These are phyloP conservation scores for Kodamaea kakaduensis DNA, from an alignment of 805 yeast genomes.

Conservation along the genomic window DNA sequence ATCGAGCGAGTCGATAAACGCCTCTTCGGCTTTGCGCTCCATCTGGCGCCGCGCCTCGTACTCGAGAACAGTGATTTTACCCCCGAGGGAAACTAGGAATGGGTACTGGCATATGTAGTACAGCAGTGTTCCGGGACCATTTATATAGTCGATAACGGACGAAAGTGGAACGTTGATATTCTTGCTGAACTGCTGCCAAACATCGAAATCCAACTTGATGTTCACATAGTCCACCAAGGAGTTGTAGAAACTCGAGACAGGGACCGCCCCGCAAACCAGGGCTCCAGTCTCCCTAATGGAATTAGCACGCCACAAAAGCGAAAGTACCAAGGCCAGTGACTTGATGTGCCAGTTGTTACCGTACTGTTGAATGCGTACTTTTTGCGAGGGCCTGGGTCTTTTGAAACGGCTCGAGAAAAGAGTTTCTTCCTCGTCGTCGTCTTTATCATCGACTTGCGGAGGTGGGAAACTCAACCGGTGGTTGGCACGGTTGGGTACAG, in stretches of 20 bases:
- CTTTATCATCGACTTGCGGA: constrained; percentile 5
- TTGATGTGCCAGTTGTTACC: constrained; percentile 79
- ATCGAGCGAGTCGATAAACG: constrained; percentile 72
- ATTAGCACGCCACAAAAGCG: constrained; percentile 55
- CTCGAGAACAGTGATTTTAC: constrained; percentile 76
- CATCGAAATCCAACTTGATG: constrained; percentile 73
- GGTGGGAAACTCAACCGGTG: not conserved
- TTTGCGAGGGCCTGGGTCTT: constrained; percentile 18
- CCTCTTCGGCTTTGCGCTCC: constrained; percentile 87
- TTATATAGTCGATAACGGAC: constrained; percentile 45
- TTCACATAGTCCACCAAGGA: constrained; percentile 76
- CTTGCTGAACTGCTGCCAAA: constrained; percentile 57
- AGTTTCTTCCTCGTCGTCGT: constrained; percentile 7
- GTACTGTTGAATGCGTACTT: constrained; percentile 55
- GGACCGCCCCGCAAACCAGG: constrained; percentile 17
- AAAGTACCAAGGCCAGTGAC: constrained; percentile 59
- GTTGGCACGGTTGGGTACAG: constrained; percentile 1
- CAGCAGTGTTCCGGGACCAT: constrained; percentile 35
- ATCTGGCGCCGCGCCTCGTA: constrained; percentile 76
- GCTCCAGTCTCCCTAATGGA: constrained; percentile 22
- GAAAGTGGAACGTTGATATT: constrained; percentile 23
- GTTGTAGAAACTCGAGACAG: constrained; percentile 61
- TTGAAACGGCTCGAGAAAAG: constrained; percentile 10
- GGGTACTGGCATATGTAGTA: constrained; percentile 81
- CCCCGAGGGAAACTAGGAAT: constrained; percentile 73